These are phyloP conservation scores for Verticillium tricorpus DNA, from an alignment of 2,329 filamentous ascomycete genomes.

Conservation along the genomic window DNA sequence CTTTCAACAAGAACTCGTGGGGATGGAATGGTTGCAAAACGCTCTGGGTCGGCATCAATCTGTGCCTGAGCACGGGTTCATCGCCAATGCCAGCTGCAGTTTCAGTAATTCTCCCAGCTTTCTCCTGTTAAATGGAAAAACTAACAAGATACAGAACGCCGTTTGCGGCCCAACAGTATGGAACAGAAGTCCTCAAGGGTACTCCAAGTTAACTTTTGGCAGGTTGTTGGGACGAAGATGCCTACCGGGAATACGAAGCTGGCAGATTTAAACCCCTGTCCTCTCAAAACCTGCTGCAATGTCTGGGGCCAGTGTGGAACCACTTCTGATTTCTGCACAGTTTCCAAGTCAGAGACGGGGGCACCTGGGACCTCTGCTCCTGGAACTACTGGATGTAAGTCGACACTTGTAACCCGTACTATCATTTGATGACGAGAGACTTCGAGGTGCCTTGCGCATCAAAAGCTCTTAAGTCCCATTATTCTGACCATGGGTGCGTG, in stretches of 20 bases:
- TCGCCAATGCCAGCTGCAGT: conserved; percentile 27
- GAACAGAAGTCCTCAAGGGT: too few species aligned
- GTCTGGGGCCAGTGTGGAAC: conserved; percentile 41
- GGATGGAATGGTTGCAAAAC: conserved; percentile 29
- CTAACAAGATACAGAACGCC: conserved; percentile 13
- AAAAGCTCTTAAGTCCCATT: too few species aligned
- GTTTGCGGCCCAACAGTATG: conserved; percentile 26
- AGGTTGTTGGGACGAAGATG: neutral
- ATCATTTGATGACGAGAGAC: too few species aligned
- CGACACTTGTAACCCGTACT: too few species aligned
- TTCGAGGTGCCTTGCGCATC: too few species aligned
- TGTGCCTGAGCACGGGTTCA: conserved; percentile 28
- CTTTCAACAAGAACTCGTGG: conserved; percentile 32
- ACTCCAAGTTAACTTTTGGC: too few species aligned
- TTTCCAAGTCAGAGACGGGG: neutral
- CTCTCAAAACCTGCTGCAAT: conserved; percentile 24
- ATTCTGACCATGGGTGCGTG: too few species aligned
- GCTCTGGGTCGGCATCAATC: conserved; percentile 18
- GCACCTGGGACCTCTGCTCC: too few species aligned
- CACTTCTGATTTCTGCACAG: conserved; percentile 35
- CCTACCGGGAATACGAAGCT: neutral
- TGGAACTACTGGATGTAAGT: too few species aligned
- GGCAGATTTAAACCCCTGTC: conserved; percentile 19
- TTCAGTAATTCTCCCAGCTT: neutral
- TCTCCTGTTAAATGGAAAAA: too few species aligned